Percentiles rank a stretch among this genome's conserved stretches.
Conservation (phyloP, 768 basidiomycete genomes). For the Boletellus sp. region DNA sequence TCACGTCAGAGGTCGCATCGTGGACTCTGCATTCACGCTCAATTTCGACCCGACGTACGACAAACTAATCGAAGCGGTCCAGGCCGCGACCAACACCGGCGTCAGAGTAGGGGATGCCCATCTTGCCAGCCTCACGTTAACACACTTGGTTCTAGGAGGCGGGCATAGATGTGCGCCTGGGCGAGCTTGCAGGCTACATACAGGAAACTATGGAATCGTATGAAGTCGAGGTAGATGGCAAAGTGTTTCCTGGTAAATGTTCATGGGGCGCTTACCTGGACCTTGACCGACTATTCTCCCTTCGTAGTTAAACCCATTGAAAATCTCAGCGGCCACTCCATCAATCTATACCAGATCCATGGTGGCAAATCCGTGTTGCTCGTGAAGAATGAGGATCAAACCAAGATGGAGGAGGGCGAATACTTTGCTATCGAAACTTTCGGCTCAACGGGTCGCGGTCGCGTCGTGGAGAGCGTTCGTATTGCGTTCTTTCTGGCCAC, state of each 20-base stretch:
- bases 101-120: constrained; percentile 55
- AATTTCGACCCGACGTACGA: constrained; percentile 88
- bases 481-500: constrained; percentile 10
- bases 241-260: constrained; percentile 67
- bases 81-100: constrained; percentile 92
- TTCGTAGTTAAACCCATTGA: constrained; percentile 85
- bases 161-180: constrained; percentile 91
- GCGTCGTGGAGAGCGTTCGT: constrained; percentile 74
- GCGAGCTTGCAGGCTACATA: constrained; percentile 86
- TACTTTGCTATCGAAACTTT: constrained; percentile 99
- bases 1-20: constrained; percentile 92
- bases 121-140: constrained; percentile 4
- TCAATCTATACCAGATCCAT: constrained; percentile 87
- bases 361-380: constrained; percentile 90
- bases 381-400: constrained; percentile 84
- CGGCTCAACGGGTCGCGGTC: constrained; percentile 91
- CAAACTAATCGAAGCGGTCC: constrained; percentile 83
- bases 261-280: not conserved
- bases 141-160: constrained; percentile 60
- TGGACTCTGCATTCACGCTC: constrained; percentile 95
- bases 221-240: constrained; percentile 89
- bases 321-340: constrained; percentile 94
- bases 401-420: constrained; percentile 99
- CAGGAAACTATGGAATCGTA: constrained; percentile 99
- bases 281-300: not conserved